Conservation (phyloP, 495 filamentous ascomycete species). For the Pyrenula massariospora region DNA sequence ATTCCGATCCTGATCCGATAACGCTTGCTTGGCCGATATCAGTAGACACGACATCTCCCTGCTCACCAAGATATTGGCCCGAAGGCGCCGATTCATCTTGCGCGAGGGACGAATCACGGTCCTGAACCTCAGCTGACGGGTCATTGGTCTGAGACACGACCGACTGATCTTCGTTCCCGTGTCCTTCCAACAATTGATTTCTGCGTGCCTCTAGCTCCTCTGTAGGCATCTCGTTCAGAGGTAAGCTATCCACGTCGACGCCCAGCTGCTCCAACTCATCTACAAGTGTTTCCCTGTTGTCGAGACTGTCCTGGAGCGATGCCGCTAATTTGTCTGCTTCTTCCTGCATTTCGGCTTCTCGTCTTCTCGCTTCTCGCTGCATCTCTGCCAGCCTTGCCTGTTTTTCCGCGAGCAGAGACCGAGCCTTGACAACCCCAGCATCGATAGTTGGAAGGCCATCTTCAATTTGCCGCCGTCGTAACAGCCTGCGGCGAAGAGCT, state of each 20-base stretch:
- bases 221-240: constrained; percentile 6
- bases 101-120: not conserved
- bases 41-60: constrained; percentile 9
- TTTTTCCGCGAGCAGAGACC: constrained; percentile 37
- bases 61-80: constrained; percentile 5
- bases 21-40: constrained; percentile 2
- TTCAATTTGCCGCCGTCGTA: constrained; percentile 43
- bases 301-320: constrained; percentile 1
- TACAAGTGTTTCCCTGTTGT: constrained; percentile 21
- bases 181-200: constrained; percentile 14
- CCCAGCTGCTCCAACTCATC: constrained; percentile 44
- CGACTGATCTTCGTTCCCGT: constrained; percentile 11
- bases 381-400: constrained; percentile 40
- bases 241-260: constrained; percentile 30
- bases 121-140: not conserved
- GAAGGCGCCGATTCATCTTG: constrained; percentile 4
- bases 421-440: constrained; percentile 33
- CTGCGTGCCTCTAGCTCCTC: constrained; percentile 28
- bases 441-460: constrained; percentile 46
- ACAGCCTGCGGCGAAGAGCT: constrained; percentile 16
- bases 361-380: constrained; percentile 41
- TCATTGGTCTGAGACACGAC: not conserved
- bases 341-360: constrained; percentile 47
- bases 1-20: not conserved
- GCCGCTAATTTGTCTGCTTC: constrained; percentile 13